A percentile compares a stretch with the other conserved stretches of the same genome.
phyloP scores from a whole-genome alignment of 768 basidiomycete species.

The Albatrellus ellisii region DNA sequence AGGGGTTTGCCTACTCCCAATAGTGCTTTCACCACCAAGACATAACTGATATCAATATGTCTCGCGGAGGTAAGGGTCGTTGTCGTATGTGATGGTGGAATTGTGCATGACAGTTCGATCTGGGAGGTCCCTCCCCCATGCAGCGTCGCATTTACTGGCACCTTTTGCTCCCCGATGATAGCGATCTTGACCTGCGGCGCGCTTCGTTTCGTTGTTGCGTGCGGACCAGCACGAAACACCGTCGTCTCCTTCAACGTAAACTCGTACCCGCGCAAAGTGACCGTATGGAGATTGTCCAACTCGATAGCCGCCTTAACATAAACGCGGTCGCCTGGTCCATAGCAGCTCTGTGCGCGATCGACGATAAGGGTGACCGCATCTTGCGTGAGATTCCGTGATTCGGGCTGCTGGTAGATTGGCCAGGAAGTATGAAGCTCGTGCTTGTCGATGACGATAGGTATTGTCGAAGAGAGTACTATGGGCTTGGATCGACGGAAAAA shows the following conservation, averaged over 20 bases:
- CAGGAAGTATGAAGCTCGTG: slow-evolving; percentile 89
- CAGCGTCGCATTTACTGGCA: slow-evolving; percentile 59
- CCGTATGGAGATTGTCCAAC: slow-evolving; percentile 53
- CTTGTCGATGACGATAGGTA: slow-evolving; percentile 77
- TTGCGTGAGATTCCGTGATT: slow-evolving; percentile 48
- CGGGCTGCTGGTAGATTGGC: slow-evolving; percentile 78
- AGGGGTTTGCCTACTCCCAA: slow-evolving; percentile 55
- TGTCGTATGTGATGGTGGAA: slow-evolving; percentile 65
- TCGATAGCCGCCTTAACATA: slow-evolving; percentile 58
- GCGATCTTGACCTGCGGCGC: slow-evolving; percentile 41
- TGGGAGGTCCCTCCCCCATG: slow-evolving; percentile 60
- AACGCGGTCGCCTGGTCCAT: slow-evolving; percentile 77
- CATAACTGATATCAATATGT: slow-evolving; percentile 79
- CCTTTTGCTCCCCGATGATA: slow-evolving; percentile 56
- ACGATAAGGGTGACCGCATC: slow-evolving; percentile 68
- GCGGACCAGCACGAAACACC: slow-evolving; percentile 54
- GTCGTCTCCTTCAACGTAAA: slow-evolving; percentile 68
- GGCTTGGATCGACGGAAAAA: slow-evolving; percentile 75
- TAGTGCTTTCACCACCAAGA: slow-evolving; percentile 62
- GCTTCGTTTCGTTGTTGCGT: slow-evolving; percentile 39
- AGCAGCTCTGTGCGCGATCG: slow-evolving; percentile 66
- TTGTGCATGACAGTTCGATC: slow-evolving; percentile 57
- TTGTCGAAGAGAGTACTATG: slow-evolving; percentile 48
- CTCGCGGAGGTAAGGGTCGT: slow-evolving; percentile 72
- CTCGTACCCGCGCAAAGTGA: slow-evolving; percentile 75